Evolutionary conservation across 1,284 basidiomycete genomes (phyloP).

Genomic region (Pseudozyma thailandica): DNA sequence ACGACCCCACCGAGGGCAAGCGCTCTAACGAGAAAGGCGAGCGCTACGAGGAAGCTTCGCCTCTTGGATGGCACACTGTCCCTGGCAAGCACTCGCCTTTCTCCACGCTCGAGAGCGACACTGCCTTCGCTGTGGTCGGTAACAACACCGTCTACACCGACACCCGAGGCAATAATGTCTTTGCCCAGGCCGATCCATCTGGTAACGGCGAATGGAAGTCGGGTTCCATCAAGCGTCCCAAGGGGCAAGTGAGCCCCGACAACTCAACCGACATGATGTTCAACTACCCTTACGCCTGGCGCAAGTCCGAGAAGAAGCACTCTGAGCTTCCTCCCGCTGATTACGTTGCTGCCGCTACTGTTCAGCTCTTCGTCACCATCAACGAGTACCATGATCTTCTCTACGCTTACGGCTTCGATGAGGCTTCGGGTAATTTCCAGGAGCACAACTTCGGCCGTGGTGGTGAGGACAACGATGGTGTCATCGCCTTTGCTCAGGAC

Average conservation of each 20-base stretch:
- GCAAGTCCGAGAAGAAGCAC: constrained; percentile 56
- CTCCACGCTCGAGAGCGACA: constrained; percentile 23
- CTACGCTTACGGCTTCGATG: constrained; percentile 80
- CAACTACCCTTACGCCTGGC: constrained; percentile 60
- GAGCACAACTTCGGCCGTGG: constrained; percentile 93
- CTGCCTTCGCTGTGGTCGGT: constrained; percentile 19
- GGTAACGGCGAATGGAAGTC: constrained; percentile 52
- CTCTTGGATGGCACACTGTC: constrained; percentile 57
- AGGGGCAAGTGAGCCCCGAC: constrained; percentile 38
- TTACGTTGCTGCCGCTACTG: constrained; percentile 49
- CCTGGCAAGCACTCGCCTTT: constrained; percentile 47
- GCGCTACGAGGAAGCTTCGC: constrained; percentile 44
- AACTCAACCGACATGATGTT: constrained; percentile 54
- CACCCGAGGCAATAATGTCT: constrained; percentile 62
- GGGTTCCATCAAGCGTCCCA: constrained; percentile 40
- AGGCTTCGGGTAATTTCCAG: constrained; percentile 94
- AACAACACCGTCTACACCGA: constrained; percentile 49
- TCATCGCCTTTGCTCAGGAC: constrained; percentile 94
- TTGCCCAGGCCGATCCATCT: constrained; percentile 51
- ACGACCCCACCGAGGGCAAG: constrained; percentile 59
- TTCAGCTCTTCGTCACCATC: constrained; percentile 59
- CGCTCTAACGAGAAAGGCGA: constrained; percentile 50
- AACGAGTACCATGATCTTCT: constrained; percentile 61
- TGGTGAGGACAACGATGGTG: constrained; percentile 84
- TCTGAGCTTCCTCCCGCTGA: constrained; percentile 42